phyloP scores from a whole-genome alignment of 2,329 filamentous ascomycete genomes.

The Fusarium multiceps region DNA sequence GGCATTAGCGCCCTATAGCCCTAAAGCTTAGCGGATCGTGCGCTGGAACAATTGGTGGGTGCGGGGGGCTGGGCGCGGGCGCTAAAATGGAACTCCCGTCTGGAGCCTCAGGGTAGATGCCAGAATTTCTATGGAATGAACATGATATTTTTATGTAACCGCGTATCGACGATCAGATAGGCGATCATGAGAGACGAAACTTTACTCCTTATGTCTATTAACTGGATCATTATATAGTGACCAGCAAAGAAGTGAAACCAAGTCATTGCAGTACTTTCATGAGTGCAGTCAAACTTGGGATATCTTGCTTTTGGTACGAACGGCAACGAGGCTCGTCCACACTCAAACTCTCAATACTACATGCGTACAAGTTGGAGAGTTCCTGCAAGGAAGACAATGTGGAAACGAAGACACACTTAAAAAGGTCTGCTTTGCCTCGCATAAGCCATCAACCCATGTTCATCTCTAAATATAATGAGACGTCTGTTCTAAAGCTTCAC shows the following conservation, averaged over 20 bases:
- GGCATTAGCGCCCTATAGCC: not conserved
- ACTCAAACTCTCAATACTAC: too few species aligned
- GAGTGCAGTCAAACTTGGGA: not conserved
- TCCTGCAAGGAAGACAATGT: too few species aligned
- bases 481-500: constrained; percentile 52
- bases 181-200: not conserved
- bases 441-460: not conserved
- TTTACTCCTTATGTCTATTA: rapidly evolving
- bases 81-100: constrained; percentile 13
- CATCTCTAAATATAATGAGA: rapidly evolving
- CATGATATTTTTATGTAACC: too few species aligned
- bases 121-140: not conserved
- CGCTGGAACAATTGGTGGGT: constrained; percentile 14
- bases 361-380: too few species aligned
- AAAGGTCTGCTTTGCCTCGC: too few species aligned
- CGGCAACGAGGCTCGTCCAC: too few species aligned
- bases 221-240: rapidly evolving
- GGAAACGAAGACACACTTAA: too few species aligned
- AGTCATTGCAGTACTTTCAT: not conserved
- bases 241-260: rapidly evolving
- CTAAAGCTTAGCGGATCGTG: constrained; percentile 16
- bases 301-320: not conserved
- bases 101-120: not conserved
- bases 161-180: not conserved
- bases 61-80: constrained; percentile 24